Evolutionary conservation across 2,329 filamentous ascomycete species (phyloP), one percentile per base, ranked within the genome.

Genomic region (Diaporthe australafricana): DNA sequence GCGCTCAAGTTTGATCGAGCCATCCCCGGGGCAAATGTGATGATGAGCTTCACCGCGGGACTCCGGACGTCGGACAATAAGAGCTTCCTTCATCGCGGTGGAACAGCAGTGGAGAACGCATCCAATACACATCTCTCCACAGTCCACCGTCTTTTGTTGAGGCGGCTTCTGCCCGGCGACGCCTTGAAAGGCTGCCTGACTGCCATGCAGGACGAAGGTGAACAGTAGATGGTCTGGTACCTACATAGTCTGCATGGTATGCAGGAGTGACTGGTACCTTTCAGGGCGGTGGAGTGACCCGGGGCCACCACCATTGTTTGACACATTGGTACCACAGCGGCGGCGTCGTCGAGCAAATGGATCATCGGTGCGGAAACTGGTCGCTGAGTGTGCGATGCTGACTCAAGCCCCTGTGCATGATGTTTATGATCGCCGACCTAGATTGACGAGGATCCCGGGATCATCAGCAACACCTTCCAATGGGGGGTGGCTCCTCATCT

Each of bases 401-500:
- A 65, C 68, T 70, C 57, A 56, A 62, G 40, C 38, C 47, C 35
- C n/a, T 60, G 50, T 66, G 32, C 67, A 62, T 22, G 42, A 62
- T 38, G 50, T 72, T 40, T 63, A 32, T 66, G 71, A 40, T 50
- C 47, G 35, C 40, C 68, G 67, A 52, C 32, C 38, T 50, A 20
- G 52, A 55, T 32, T 52, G 32, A 68, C 52, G 62, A 67, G 40
- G 69, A 71, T 57, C 50, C 62, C 62, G 48, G 60, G 62, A 60
- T 65, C 52, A 47, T 27, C 66, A 55, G 8, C 42, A n/a, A 57
- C 14, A 63, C 25, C 45, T 53, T 68, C 45, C 70, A 55, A 62
- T 57, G 50, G 35, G 25, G 38, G 27, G 53, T 42, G 53, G 38
- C 25, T 70, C 55, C 68, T 67, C 68, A 72, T 72, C 68, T 72